phyloP scores from a whole-genome alignment of 2,329 filamentous ascomycete species.

The Aureobasidium pullulans region DNA sequence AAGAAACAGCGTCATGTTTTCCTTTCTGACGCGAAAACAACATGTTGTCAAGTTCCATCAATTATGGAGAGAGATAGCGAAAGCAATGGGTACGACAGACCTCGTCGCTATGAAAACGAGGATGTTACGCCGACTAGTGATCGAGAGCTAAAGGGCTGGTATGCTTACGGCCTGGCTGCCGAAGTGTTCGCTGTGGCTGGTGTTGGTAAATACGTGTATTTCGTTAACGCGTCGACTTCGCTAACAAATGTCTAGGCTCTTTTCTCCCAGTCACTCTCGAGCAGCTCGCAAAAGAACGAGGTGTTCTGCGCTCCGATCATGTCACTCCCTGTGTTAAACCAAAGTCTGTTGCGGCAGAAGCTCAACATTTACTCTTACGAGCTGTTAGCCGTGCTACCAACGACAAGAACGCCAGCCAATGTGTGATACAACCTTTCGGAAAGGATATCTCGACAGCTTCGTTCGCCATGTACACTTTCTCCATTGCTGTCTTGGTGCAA shows the following conservation, averaged over 20 bases:
- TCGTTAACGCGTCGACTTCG: background rate
- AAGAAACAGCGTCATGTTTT: constrained; percentile 2
- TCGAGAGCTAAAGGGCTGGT: constrained; percentile 14
- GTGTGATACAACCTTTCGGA: constrained; percentile 70
- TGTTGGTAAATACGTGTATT: constrained; percentile 50
- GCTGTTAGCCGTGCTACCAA: constrained; percentile 3
- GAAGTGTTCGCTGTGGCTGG: constrained; percentile 92
- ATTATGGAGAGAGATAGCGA: constrained; percentile 4
- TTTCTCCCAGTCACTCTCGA: constrained; percentile 91
- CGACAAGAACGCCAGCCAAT: constrained; percentile 52
- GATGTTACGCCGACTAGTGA: constrained; percentile 11
- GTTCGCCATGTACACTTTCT: constrained; percentile 95
- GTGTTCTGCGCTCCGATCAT: constrained; percentile 70
- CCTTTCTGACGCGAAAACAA: background rate
- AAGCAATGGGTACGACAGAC: background rate
- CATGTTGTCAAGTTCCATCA: background rate
- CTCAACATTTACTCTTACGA: constrained; percentile 17
- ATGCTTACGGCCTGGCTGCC: constrained; percentile 55
- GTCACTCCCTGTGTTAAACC: constrained; percentile 55
- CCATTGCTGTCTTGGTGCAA: constrained; percentile 76
- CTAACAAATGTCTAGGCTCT: constrained; percentile 51
- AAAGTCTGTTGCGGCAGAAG: constrained; percentile 12
- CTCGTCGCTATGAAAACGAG: constrained; percentile 8
- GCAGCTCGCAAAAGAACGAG: constrained; percentile 80
- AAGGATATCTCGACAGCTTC: constrained; percentile 81